These are phyloP conservation scores for Aspergillus sclerotiicarbonarius DNA, from an alignment of 495 filamentous ascomycete genomes.

Conservation along the genomic window DNA sequence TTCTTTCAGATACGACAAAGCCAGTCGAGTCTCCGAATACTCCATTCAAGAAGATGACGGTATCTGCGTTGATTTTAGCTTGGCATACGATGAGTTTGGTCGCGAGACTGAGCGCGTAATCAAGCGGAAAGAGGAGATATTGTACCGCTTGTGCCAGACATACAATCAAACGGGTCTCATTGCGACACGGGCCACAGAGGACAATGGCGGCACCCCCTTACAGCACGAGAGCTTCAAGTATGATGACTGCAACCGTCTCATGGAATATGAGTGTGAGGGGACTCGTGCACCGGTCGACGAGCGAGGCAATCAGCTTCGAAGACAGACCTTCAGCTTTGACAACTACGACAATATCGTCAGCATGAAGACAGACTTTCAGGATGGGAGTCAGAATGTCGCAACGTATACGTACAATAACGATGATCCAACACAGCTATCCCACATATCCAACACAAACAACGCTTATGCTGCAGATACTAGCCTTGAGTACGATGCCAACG, in stretches of 20 bases:
- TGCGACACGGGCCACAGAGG: background rate
- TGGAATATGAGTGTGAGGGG: slow-evolving; percentile 3
- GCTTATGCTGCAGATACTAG: background rate
- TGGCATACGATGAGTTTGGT: slow-evolving; percentile 9
- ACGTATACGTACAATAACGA: background rate
- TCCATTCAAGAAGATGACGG: too few species aligned
- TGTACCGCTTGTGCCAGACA: background rate
- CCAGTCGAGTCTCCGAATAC: too few species aligned
- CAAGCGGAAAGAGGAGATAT: background rate
- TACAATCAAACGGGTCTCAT: slow-evolving; percentile 3
- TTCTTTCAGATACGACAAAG: too few species aligned
- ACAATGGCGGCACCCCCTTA: background rate
- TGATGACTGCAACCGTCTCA: background rate
- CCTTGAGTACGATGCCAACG: slow-evolving; percentile 10
- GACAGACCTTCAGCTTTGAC: slow-evolving; percentile 1
- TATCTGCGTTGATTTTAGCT: background rate
- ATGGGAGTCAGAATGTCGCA: background rate
- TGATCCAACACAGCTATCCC: slow-evolving; percentile 6
- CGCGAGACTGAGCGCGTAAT: slow-evolving; percentile 3
- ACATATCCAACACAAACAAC: slow-evolving; percentile 4
- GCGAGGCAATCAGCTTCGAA: background rate
- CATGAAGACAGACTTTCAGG: background rate
- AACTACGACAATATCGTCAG: background rate
- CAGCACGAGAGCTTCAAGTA: slow-evolving; percentile 3
- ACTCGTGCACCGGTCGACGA: background rate